Conservation (phyloP, 805 yeast species). For the Candida golubevii region DNA sequence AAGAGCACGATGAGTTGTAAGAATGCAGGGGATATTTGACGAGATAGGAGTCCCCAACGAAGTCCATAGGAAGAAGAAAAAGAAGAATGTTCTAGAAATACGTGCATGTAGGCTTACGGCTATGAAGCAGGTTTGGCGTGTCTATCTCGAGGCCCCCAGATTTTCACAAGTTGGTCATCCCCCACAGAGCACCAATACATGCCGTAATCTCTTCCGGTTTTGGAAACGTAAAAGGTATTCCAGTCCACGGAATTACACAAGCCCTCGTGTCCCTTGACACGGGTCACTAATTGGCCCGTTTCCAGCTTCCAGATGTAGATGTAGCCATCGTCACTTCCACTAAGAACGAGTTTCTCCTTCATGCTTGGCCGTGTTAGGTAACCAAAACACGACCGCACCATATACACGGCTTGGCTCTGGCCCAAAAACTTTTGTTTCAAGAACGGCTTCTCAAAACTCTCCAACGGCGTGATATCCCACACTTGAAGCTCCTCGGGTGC, state of each 20-base stretch:
- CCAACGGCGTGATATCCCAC: constrained; percentile 58
- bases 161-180: constrained; percentile 68
- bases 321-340: constrained; percentile 81
- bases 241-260: constrained; percentile 78
- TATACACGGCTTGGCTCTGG: constrained; percentile 62
- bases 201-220: constrained; percentile 32
- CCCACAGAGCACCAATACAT: constrained; percentile 76
- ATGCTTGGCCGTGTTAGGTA: constrained; percentile 35
- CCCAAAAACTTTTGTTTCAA: constrained; percentile 66
- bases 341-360: constrained; percentile 63
- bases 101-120: no score
- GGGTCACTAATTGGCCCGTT: constrained; percentile 61
- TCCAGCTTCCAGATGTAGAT: constrained; percentile 75
- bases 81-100: background rate
- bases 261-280: constrained; percentile 59
- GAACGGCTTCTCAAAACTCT: constrained; percentile 37
- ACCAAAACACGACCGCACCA: constrained; percentile 76
- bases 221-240: constrained; percentile 36
- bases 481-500: constrained; percentile 74
- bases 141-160: constrained; percentile 49
- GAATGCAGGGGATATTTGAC: background rate
- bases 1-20: constrained; percentile 39
- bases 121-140: background rate
- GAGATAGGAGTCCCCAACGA: no score
- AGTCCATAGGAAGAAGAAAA: no score